Base-by-base conservation (phyloP, 129 eudicot species). In the Lactuca sativa region DNA sequence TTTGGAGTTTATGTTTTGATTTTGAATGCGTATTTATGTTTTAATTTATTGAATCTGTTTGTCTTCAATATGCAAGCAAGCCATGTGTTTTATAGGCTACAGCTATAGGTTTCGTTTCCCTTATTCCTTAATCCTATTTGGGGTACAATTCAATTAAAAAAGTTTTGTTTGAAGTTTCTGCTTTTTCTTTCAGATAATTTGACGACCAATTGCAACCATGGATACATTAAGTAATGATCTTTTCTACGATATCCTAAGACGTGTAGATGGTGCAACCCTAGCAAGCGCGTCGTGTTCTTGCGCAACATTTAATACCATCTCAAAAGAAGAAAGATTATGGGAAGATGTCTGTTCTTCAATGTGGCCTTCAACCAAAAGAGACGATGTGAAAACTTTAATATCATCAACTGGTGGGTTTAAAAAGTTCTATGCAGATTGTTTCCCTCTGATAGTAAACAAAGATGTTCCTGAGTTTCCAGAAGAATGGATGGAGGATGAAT, bases 271-370 rank as follows among this genome's bases (percentile, higher is more conserved):
- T 9, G 84, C 96, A 25, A 81, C 92, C 16, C 67, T 93, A 72
- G 96, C 97, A 31, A 89, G 79, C 61, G 98, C 98, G n/a, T 83
- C 95, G 57, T 93, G 98, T 71, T 54, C 87, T 49, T 93, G 98
- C 78, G 82, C 83, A 59, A 67, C 98, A 32, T 85, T 93, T 52
- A 57, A 54, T 57, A 71, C 90, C 15, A 89, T 93, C 61, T 81
- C 98, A 1, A 87, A 82, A 65, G 98, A 87, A 82, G 97, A 93
- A 71, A 83, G 67, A 57, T 64, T 93, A 67, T 93, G 98, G 98
- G 96, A 89, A 87, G 77, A 93, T 65, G 85, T 87, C 17, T 93
- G 98, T 51, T 73, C 62, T 59, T 86, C 83, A 4, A 62, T 66
- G 87, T 93, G 98, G 98, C 95, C 96, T 64, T 89, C 98, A 70